phyloP scores from a whole-genome alignment of 225 moss, liverwort and hornwort species.

The Polytrichum formosum region DNA sequence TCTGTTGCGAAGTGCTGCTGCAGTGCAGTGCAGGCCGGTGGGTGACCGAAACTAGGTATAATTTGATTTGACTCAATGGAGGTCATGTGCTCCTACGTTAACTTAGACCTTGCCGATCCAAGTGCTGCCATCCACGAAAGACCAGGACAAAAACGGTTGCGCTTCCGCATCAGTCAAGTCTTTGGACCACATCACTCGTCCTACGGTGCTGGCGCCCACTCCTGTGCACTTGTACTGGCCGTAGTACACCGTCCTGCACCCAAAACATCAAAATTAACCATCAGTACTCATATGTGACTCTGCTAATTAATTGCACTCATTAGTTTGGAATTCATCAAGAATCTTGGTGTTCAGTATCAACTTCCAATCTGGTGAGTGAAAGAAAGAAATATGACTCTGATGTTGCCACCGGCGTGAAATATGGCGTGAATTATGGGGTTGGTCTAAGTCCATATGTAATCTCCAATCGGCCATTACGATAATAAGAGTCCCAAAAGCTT shows the following conservation, averaged over 20 bases:
- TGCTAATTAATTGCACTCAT: neutral
- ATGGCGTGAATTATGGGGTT: too few relatives aligned
- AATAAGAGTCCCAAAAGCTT: too few relatives aligned
- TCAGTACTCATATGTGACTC: neutral
- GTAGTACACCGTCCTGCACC: slow-evolving; percentile 49
- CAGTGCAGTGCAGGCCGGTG: too few relatives aligned
- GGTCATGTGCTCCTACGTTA: too few relatives aligned
- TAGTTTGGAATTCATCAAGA: neutral
- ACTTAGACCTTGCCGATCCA: slow-evolving; percentile 25
- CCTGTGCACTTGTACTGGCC: slow-evolving; percentile 55
- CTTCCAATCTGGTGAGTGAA: neutral
- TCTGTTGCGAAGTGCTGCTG: too few relatives aligned
- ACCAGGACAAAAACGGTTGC: slow-evolving; percentile 26
- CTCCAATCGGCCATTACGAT: neutral
- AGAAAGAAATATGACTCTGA: too few relatives aligned
- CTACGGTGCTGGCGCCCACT: slow-evolving; percentile 26
- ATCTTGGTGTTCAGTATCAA: neutral
- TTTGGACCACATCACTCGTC: slow-evolving; percentile 33
- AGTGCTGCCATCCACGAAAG: slow-evolving; percentile 37
- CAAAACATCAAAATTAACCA: neutral
- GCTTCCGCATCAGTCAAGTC: slow-evolving; percentile 40
- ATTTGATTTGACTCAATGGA: too few relatives aligned
- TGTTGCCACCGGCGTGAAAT: too few relatives aligned
- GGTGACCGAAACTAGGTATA: too few relatives aligned
- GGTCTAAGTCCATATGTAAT: too few relatives aligned